Percentiles rank a stretch among this genome's conserved stretches.
Conservation (phyloP, 2,329 filamentous ascomycete species). For the Botrytis hyacinthi region DNA sequence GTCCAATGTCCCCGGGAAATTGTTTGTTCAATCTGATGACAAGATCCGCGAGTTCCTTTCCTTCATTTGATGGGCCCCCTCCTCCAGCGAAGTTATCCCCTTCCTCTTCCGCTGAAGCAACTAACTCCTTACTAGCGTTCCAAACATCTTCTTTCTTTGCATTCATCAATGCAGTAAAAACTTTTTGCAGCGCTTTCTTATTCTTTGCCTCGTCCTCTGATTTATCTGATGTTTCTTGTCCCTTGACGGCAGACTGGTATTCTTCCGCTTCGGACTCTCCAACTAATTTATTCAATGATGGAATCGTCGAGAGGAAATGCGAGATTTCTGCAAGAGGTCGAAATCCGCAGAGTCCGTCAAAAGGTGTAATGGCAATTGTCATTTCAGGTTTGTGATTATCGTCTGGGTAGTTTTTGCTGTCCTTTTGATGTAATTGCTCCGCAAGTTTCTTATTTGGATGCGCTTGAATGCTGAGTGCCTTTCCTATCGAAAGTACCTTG, state of each 20-base stretch:
- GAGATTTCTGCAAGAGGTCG: conserved; percentile 81
- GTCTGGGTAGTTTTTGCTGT: conserved; percentile 94
- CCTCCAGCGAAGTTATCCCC: conserved; percentile 71
- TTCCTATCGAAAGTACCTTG: conserved; percentile 95
- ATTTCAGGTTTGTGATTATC: conserved; percentile 99
- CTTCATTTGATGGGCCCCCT: conserved; percentile 65
- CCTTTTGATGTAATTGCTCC: conserved; percentile 78
- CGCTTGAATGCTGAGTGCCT: conserved; percentile 94
- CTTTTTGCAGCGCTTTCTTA: conserved; percentile 72
- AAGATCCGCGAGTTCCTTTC: conserved; percentile 71
- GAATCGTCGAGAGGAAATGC: conserved; percentile 67
- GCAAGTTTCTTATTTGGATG: conserved; percentile 95
- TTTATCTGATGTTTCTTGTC: conserved; percentile 47
- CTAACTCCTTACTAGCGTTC: conserved; percentile 64
- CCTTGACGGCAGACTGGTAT: conserved; percentile 54
- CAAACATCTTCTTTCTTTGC: conserved; percentile 65
- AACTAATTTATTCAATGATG: conserved; percentile 63
- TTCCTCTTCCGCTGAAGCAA: conserved; percentile 67
- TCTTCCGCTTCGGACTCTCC: conserved; percentile 60
- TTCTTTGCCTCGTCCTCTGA: conserved; percentile 53
- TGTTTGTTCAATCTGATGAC: conserved; percentile 75
- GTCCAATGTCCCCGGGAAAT: conserved; percentile 85
- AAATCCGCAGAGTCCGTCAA: conserved; percentile 95
- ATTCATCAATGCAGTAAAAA: conserved; percentile 80
- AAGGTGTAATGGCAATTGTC: conserved; percentile 95